These are phyloP conservation scores for Lactarius psammicola DNA, from an alignment of 768 basidiomycete species.

Conservation along the genomic window DNA sequence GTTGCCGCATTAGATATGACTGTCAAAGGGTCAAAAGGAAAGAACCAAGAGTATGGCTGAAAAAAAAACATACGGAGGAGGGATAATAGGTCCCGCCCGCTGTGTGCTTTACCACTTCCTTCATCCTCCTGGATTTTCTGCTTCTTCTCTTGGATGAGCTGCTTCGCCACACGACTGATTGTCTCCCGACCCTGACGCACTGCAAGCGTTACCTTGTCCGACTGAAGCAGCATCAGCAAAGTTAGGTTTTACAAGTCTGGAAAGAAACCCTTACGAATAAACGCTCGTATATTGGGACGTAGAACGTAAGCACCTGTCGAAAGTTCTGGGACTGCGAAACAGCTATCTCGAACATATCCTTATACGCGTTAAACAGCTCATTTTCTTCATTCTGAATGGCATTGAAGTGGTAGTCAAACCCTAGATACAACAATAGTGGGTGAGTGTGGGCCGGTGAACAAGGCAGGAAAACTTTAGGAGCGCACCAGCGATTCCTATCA, in stretches of 20 bases:
- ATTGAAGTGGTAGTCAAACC: slow-evolving; percentile 85
- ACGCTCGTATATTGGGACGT: slow-evolving; percentile 53
- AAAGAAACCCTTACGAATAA: slow-evolving; percentile 51
- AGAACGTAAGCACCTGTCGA: slow-evolving; percentile 51
- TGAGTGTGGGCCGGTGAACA: not conserved
- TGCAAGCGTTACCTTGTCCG: slow-evolving; percentile 49
- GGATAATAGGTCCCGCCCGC: slow-evolving; percentile 74
- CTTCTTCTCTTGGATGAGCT: slow-evolving; percentile 79
- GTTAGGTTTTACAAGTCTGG: not conserved
- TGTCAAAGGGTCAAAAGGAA: slow-evolving; percentile 34
- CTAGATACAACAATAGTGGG: slow-evolving; percentile 38
- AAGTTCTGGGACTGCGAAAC: slow-evolving; percentile 54
- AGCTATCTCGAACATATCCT: slow-evolving; percentile 78
- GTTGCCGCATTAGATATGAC: slow-evolving; percentile 81
- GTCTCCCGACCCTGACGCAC: slow-evolving; percentile 56
- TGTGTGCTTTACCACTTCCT: slow-evolving; percentile 48
- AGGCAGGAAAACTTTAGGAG: slow-evolving; percentile 4
- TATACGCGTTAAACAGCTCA: slow-evolving; percentile 74
- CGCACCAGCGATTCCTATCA: slow-evolving; percentile 84
- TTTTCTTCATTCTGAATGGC: slow-evolving; percentile 79
- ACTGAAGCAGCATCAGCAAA: slow-evolving; percentile 41
- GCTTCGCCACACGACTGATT: slow-evolving; percentile 69
- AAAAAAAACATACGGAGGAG: slow-evolving; percentile 57
- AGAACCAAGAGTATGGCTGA: not conserved
- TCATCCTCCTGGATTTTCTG: slow-evolving; percentile 61